Conservation (phyloP, 306 rosid genomes). For the Amphicarpaea edgeworthii region DNA sequence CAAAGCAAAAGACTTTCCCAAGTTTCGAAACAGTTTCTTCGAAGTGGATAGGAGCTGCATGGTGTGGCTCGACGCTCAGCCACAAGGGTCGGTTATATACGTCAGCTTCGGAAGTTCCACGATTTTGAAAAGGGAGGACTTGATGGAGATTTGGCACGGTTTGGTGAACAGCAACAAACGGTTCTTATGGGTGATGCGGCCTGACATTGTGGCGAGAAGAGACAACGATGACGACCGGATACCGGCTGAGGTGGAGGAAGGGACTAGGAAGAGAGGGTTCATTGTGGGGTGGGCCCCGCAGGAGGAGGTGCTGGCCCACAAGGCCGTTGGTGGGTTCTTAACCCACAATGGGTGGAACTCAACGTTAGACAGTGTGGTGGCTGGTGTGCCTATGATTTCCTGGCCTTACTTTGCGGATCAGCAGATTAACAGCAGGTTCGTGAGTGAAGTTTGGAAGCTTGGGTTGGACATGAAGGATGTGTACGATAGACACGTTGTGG, state of each 20-base stretch:
- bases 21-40: background rate
- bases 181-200: constrained; percentile 68
- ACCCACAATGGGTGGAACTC: constrained; percentile 63
- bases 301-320: constrained; percentile 59
- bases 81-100: constrained; percentile 51
- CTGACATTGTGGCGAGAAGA: constrained; percentile 14
- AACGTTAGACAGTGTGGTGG: constrained; percentile 46
- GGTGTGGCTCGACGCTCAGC: constrained; percentile 64
- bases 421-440: constrained; percentile 52
- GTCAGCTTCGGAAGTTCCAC: constrained; percentile 65
- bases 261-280: constrained; percentile 50
- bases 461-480: constrained; percentile 59
- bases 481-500: constrained; percentile 46
- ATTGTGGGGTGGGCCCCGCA: constrained; percentile 68
- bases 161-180: constrained; percentile 54
- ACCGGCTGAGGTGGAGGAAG: constrained; percentile 43
- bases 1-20: background rate
- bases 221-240: background rate
- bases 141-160: constrained; percentile 68
- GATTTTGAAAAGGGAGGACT: background rate
- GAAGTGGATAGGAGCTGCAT: constrained; percentile 54
- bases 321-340: constrained; percentile 57
- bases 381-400: constrained; percentile 54
- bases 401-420: constrained; percentile 56
- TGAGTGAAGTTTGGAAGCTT: constrained; percentile 52